Evolutionary conservation across 345 rosid genomes (phyloP).

Genomic region (Citrus sp.): DNA sequence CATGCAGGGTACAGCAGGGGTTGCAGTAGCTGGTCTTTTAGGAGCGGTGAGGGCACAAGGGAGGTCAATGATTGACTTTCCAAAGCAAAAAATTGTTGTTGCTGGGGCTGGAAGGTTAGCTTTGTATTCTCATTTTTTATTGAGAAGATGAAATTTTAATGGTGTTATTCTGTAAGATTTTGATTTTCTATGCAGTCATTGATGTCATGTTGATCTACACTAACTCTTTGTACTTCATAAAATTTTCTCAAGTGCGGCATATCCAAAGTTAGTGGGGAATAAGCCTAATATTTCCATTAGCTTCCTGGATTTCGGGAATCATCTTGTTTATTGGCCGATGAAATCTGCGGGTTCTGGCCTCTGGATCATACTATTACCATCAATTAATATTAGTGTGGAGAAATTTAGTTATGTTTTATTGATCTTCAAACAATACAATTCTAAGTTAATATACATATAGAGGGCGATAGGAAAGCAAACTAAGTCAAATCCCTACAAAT

Average conservation of each 20-base stretch:
- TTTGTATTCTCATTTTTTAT: neutral
- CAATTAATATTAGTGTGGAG: neutral
- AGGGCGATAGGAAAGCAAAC: too few relatives aligned
- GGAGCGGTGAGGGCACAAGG: slow-evolving; percentile 99
- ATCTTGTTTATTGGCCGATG: neutral
- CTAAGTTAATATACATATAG: too few relatives aligned
- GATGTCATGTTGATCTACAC: neutral
- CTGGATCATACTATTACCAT: neutral
- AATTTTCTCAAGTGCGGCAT: neutral
- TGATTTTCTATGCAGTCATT: neutral
- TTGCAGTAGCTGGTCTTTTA: slow-evolving; percentile 96
- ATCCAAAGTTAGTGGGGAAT: neutral
- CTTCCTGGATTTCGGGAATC: neutral
- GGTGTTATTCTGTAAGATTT: too few relatives aligned
- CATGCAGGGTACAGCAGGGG: slow-evolving; percentile 94
- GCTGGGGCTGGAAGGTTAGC: slow-evolving; percentile 98
- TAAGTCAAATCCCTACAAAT: too few relatives aligned
- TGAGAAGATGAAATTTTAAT: neutral
- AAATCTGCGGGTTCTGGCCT: neutral
- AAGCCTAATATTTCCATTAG: neutral
- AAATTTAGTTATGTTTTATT: too few relatives aligned
- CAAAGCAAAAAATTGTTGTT: slow-evolving; percentile 94
- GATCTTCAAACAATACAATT: too few relatives aligned
- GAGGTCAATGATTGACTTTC: slow-evolving; percentile 93
- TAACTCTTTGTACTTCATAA: neutral